These are phyloP conservation scores for Talaromyces sp. DNA, from an alignment of 2,329 filamentous ascomycete species.

Conservation along the genomic window DNA sequence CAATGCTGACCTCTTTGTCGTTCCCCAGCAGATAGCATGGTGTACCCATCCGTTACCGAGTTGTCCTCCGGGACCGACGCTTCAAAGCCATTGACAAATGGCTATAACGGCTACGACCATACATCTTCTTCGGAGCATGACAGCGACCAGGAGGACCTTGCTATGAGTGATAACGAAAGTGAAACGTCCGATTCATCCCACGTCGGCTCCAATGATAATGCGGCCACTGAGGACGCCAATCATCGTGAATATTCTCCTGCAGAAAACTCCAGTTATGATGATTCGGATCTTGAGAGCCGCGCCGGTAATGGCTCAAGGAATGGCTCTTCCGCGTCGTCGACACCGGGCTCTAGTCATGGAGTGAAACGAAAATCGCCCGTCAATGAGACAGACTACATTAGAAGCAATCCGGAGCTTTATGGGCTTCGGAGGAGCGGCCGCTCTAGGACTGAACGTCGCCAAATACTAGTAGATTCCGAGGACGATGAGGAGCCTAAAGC, in stretches of 20 bases:
- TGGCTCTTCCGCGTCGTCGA: conserved; percentile 49
- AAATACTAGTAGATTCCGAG: conserved; percentile 49
- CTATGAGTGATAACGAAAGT: conserved; percentile 60
- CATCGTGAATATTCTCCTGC: conserved; percentile 37
- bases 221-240: conserved; percentile 44
- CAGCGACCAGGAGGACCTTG: conserved; percentile 35
- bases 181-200: conserved; percentile 70
- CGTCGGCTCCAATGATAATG: conserved; percentile 31
- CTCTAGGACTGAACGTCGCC: conserved; percentile 54
- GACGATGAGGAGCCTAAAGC: conserved; percentile 69
- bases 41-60: conserved; percentile 40
- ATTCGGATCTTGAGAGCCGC: conserved; percentile 20
- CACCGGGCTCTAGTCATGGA: conserved; percentile 63
- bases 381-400: conserved; percentile 77
- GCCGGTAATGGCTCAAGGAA: neutral
- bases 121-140: conserved; percentile 23
- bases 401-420: conserved; percentile 90
- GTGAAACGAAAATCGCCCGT: conserved; percentile 67
- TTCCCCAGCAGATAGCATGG: conserved; percentile 40
- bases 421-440: conserved; percentile 83
- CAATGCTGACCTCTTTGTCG: conserved; percentile 39
- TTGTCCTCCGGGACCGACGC: conserved; percentile 22
- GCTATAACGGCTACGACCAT: conserved; percentile 29
- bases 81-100: conserved; percentile 31
- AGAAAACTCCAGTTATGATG: conserved; percentile 33